Percentiles rank a stretch among this genome's conserved stretches.
Evolutionary conservation across 306 rosid species (phyloP).

Genomic region (Arachis stenosperma): DNA sequence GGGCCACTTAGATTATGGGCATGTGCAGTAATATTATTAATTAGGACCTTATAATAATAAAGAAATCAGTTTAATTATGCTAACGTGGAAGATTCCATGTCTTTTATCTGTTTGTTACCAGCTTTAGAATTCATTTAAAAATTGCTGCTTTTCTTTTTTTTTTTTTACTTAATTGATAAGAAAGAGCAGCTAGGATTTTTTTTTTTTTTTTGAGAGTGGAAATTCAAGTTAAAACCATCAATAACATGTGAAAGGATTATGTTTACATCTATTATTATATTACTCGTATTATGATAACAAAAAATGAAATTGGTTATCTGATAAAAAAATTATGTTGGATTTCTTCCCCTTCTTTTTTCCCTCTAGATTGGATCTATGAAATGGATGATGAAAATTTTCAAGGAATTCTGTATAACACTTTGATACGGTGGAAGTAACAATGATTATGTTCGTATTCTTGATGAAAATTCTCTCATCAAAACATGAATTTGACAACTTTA

Average conservation of each 20-base stretch:
- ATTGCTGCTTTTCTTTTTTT: neutral
- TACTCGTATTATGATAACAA: too few species aligned
- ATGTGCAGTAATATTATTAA: slow-evolving; percentile 7
- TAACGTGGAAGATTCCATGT: slow-evolving; percentile 3
- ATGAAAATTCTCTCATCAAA: neutral
- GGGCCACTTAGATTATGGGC: slow-evolving; percentile 34
- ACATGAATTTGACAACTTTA: neutral
- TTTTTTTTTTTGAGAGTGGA: neutral
- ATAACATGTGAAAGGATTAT: neutral
- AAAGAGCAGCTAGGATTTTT: neutral
- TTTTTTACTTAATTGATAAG: neutral
- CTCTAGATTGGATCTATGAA: neutral
- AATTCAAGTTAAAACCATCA: neutral
- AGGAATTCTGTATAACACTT: neutral
- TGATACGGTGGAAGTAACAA: neutral
- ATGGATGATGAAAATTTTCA: slow-evolving; percentile 18
- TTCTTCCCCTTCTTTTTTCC: neutral
- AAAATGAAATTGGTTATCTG: neutral
- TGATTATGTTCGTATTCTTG: neutral
- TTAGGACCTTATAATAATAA: too few species aligned
- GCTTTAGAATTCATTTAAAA: too few species aligned
- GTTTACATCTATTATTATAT: neutral
- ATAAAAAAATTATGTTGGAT: neutral
- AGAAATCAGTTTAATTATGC: too few species aligned
- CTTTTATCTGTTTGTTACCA: slow-evolving; percentile 7